Base-by-base conservation (phyloP, 163 green algal genomes). In the Volvox carteri region DNA sequence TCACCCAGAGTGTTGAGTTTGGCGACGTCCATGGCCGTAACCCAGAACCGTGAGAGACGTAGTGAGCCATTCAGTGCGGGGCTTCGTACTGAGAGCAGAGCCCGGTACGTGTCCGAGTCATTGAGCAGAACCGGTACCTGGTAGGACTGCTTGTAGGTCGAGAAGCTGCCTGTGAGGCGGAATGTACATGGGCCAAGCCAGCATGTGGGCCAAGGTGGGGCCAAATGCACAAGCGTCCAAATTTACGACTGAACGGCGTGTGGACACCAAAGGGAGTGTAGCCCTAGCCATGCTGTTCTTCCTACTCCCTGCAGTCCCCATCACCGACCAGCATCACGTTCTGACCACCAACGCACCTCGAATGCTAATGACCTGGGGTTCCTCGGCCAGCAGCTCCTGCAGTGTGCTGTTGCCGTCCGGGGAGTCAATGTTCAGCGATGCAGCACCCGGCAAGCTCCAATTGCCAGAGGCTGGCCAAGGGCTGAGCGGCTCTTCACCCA, bases 141-240 rank as follows among this genome's bases (percentile, higher is more conserved):
- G 70, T 92, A 92, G 8, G 60, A 56, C 46, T 62, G 44, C n/a
- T 73, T 73, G 67, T 73, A 73, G 21, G 77, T 30, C 21, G 90
- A 85, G 70, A 92, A 93, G 3, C 56, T 78, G 42, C 83, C 90
- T 93, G 87, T 23, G 39, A 23, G 72, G 62, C n/a, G 62, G 18
- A 41, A 41, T 41, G 62, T 23, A 33, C 62, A 11, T 4, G n/a
- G n/a, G n/a, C n/a, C n/a, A n/a, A n/a, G n/a, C n/a, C n/a, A n/a
- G n/a, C n/a, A n/a, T n/a, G n/a, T n/a, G n/a, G n/a, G n/a, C n/a
- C n/a, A n/a, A n/a, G n/a, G n/a, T n/a, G n/a, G n/a, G n/a, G n/a
- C n/a, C n/a, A n/a, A n/a, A n/a, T n/a, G n/a, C n/a, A n/a, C n/a
- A n/a, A n/a, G n/a, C n/a, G n/a, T n/a, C n/a, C n/a, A n/a, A n/a